Conservation (phyloP, 768 basidiomycete genomes). For the Mycena indigotica region DNA sequence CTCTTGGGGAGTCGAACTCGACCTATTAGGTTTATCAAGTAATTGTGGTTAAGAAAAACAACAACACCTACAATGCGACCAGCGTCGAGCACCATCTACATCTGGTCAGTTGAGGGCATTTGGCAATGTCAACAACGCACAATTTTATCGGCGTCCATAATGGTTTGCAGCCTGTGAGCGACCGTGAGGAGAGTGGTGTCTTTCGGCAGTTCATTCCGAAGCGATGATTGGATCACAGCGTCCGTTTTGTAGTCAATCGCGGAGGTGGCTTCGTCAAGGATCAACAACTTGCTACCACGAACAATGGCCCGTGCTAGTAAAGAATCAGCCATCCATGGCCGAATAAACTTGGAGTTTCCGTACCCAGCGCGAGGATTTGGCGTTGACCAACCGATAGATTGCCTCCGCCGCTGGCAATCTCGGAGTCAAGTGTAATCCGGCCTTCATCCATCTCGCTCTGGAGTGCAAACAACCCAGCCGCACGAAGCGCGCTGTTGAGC, state of each 20-base stretch:
- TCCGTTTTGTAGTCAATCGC: conserved; percentile 38
- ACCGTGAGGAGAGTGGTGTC: conserved; percentile 34
- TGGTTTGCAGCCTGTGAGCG: conserved; percentile 36
- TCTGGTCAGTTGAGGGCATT: no score
- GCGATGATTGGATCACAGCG: conserved; percentile 44
- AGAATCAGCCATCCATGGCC: no score
- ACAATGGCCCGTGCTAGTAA: conserved; percentile 24
- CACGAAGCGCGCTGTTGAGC: conserved; percentile 38
- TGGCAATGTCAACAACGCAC: no score
- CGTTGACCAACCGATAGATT: conserved; percentile 48
- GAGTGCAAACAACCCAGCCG: conserved; percentile 38
- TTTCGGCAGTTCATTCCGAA: conserved; percentile 39
- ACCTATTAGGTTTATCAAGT: conserved; percentile 30
- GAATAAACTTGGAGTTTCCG: no score
- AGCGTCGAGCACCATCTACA: conserved; percentile 45
- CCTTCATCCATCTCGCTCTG: conserved; percentile 38
- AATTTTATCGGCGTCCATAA: conserved; percentile 37
- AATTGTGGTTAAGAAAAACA: not conserved
- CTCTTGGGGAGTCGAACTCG: conserved; percentile 55
- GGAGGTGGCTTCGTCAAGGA: conserved; percentile 21
- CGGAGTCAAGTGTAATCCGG: conserved; percentile 33
- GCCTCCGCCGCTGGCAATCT: conserved; percentile 31
- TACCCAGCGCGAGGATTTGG: conserved; percentile 51
- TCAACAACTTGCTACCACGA: conserved; percentile 25
- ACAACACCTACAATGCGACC: conserved; percentile 36